A percentile compares a stretch with the other conserved stretches of the same genome.
phyloP scores from a whole-genome alignment of 148 eudicot species.

The Camellia japonica region DNA sequence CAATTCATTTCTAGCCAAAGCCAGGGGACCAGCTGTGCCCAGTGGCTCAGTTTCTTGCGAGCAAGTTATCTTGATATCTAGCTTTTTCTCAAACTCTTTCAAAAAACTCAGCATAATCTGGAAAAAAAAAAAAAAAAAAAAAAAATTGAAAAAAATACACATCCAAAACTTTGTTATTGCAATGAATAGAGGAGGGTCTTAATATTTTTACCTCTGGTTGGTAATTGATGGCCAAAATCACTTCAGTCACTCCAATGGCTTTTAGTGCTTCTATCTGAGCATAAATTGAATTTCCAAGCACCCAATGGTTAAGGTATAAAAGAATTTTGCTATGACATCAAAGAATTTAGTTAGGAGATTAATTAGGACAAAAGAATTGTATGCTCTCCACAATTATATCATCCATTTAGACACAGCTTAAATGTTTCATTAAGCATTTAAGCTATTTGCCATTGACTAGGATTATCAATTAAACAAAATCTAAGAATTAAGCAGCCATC shows the following conservation, averaged over 20 bases:
- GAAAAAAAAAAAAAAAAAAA: neutral
- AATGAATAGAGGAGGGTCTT: neutral
- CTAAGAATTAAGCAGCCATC: no score
- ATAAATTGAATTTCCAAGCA: no score
- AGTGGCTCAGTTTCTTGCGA: conserved; percentile 95
- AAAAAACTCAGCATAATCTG: conserved; percentile 87
- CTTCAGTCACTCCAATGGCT: conserved; percentile 85
- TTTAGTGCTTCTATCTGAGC: conserved; percentile 86
- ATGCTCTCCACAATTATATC: no score
- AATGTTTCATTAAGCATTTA: no score
- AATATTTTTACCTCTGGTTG: conserved; percentile 74
- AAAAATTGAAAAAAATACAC: no score
- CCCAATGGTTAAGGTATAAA: neutral
- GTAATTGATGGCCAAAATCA: conserved; percentile 92
- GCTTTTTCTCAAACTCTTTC: conserved; percentile 79
- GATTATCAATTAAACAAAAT: no score
- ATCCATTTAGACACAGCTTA: no score
- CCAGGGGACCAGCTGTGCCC: conserved; percentile 96
- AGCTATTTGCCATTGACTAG: no score
- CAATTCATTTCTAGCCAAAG: conserved; percentile 78
- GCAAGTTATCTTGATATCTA: conserved; percentile 76
- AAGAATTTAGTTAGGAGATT: no score
- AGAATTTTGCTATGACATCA: neutral
- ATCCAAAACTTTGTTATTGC: neutral
- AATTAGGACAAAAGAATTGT: no score